Evolutionary conservation across 2,329 filamentous ascomycete genomes (phyloP), one percentile per base, ranked within the genome.

Genomic region (Ophiostoma tasmaniense): DNA sequence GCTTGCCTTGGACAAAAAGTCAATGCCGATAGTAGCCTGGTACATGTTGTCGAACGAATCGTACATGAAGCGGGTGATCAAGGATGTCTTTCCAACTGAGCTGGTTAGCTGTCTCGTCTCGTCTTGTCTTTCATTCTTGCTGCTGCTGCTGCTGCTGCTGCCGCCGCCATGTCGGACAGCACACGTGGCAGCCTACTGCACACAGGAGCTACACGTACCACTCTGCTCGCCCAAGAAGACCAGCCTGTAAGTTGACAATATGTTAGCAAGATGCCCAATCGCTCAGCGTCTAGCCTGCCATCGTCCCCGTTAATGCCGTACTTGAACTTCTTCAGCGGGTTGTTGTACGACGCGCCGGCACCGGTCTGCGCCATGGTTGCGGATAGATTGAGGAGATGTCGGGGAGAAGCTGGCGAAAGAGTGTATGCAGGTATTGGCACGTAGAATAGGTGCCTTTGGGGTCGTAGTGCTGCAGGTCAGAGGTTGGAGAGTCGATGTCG

Each of bases 291-390:
- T 25, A 59, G 8, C n/a, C 6, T 30, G 33, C 30, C 61, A 64
- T 10, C 20, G 37, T 1, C 33, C 10, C n/a, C 61, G n/a, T 37
- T 8, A 59, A 59, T n/a, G 39, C 81, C 65, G 10, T 84, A 97
- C 93, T 99, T 99, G 90, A 98, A 99, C 82, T 99, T 99, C 91
- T 99, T 99, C 82, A 99, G 85, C 76, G 95, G 95, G 85, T 98
- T 98, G 80, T 96, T 97, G 85, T 98, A 99, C 73, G 91, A 92
- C 80, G 90, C 91, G 77, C 79, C 80, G 75, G 90, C 91, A 77
- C 79, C 80, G 75, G 88, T 83, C 81, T 92, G 88, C 80, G 93
- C 91, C 93, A 97, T 97, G 78, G 78, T 87, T 70, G 69, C 69
- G 35, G 70, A 65, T 61, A 66, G 45, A 13, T 66, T 50, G 22